Percentiles rank a stretch among this genome's conserved stretches.
phyloP scores from a whole-genome alignment of 176 grass and related monocot genomes.

The Chrysopogon serrulatus region DNA sequence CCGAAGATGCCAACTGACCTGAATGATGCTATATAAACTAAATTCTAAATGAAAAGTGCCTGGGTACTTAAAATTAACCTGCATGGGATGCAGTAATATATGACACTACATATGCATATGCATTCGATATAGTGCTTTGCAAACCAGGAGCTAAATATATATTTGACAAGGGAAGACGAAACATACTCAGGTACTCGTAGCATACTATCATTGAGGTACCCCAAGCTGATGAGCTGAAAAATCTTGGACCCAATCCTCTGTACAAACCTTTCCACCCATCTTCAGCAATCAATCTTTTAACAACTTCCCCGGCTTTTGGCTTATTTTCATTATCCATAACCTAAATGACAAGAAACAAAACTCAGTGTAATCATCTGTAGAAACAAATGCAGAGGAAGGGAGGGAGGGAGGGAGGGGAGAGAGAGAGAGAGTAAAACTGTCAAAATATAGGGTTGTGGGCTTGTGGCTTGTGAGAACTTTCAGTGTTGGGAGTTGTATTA shows the following conservation, averaged over 20 bases:
- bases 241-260: constrained; percentile 88
- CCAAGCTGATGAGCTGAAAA: constrained; percentile 99
- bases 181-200: constrained; percentile 95
- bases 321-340: constrained; percentile 66
- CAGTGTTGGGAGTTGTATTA: background rate
- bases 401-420: no score
- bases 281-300: constrained; percentile 83
- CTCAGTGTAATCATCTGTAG: background rate
- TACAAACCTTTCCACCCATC: constrained; percentile 97
- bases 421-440: background rate
- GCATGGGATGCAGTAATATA: background rate
- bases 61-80: background rate
- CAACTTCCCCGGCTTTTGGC: constrained; percentile 66
- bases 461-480: background rate
- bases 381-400: background rate
- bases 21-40: background rate
- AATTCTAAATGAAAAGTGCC: background rate
- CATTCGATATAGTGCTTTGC: background rate
- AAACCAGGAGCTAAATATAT: background rate
- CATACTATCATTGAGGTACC: constrained; percentile 96
- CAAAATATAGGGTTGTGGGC: constrained; percentile 18
- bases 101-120: background rate
- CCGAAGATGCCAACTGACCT: background rate
- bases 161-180: background rate
- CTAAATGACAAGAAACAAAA: constrained; percentile 27